Conservation (phyloP, 176 grass and related monocot species). For the Rhynchospora pubera region DNA sequence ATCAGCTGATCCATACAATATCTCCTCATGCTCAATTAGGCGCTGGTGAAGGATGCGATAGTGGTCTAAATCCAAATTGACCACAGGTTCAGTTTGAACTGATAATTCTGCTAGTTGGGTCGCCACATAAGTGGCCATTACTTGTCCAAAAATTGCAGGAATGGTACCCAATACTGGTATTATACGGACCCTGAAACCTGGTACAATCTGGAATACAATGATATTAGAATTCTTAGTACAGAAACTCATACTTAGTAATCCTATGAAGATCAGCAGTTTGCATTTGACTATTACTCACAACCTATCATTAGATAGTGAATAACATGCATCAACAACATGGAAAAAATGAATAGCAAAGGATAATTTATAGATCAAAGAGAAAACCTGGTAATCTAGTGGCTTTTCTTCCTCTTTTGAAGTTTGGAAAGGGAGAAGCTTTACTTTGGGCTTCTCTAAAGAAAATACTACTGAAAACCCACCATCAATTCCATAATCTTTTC, state of each 20-base stretch:
- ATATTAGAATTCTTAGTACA: slow-evolving; percentile 5
- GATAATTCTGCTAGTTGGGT: slow-evolving; percentile 59
- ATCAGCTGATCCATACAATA: slow-evolving; percentile 55
- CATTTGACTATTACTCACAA: not conserved
- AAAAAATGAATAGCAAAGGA: not conserved
- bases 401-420: slow-evolving; percentile 82
- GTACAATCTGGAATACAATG: slow-evolving; percentile 57
- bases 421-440: slow-evolving; percentile 95
- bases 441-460: slow-evolving; percentile 86
- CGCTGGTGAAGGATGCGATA: slow-evolving; percentile 83
- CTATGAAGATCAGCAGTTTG: not conserved
- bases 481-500: slow-evolving; percentile 78
- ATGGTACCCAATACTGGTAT: slow-evolving; percentile 91
- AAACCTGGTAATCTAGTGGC: slow-evolving; percentile 94
- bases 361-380: not conserved
- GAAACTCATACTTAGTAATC: not conserved
- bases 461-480: slow-evolving; percentile 89
- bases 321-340: not conserved
- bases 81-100: slow-evolving; percentile 78
- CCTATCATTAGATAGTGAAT: not conserved
- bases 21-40: slow-evolving; percentile 90
- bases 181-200: slow-evolving; percentile 91
- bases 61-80: slow-evolving; percentile 97
- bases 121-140: slow-evolving; percentile 86
- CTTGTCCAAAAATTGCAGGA: slow-evolving; percentile 93